These are phyloP conservation scores for Tylopilus balloui DNA, from an alignment of 768 basidiomycete species.

Conservation along the genomic window DNA sequence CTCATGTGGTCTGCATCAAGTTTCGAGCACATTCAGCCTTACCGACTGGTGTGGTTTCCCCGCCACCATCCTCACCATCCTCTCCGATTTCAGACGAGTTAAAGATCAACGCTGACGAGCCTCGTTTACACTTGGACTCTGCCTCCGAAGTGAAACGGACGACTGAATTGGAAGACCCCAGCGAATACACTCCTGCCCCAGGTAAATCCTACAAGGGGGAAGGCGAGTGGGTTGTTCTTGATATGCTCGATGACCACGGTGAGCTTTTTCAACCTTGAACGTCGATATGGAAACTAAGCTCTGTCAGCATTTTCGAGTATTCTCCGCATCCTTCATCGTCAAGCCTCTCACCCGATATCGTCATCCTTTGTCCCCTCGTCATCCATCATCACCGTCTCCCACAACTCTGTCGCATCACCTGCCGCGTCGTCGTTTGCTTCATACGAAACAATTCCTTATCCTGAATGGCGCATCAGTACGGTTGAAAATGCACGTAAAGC, in stretches of 20 bases:
- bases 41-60: slow-evolving; percentile 9
- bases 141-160: slow-evolving; percentile 1
- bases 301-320: slow-evolving; percentile 44
- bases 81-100: slow-evolving; percentile 21
- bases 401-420: slow-evolving; percentile 9
- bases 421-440: slow-evolving; percentile 21
- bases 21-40: slow-evolving; percentile 22
- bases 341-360: slow-evolving; percentile 30
- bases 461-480: slow-evolving; percentile 58
- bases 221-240: slow-evolving; percentile 50
- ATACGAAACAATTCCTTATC: slow-evolving; percentile 47
- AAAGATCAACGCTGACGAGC: slow-evolving; percentile 7
- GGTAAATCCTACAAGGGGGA: slow-evolving; percentile 9
- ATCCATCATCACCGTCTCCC: slow-evolving; percentile 58
- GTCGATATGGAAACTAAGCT: background rate
- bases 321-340: slow-evolving; percentile 51
- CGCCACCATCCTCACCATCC: slow-evolving; percentile 19
- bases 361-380: slow-evolving; percentile 42
- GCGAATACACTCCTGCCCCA: background rate
- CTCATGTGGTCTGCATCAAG: slow-evolving; percentile 40
- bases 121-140: background rate
- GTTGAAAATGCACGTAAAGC: slow-evolving; percentile 50
- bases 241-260: slow-evolving; percentile 48
- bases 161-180: background rate
- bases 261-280: background rate